Conservation (phyloP, 2,329 filamentous ascomycete species). For the Intubia oerlemansii region DNA sequence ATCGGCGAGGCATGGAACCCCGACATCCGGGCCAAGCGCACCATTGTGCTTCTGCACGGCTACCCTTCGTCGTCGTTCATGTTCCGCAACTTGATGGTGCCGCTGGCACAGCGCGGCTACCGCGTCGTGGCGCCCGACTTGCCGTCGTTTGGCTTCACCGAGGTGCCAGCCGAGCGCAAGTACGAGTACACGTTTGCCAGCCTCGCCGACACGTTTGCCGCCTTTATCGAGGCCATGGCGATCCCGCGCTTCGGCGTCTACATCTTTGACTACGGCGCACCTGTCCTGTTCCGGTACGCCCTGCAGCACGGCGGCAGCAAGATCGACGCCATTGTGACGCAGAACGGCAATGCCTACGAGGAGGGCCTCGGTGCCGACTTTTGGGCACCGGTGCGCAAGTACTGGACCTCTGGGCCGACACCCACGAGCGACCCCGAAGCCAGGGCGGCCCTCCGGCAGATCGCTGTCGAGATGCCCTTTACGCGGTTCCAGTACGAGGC, state of each 20-base stretch:
- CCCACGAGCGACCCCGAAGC: slow-evolving; percentile 5
- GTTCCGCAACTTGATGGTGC: slow-evolving; percentile 22
- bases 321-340: slow-evolving; percentile 29
- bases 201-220: slow-evolving; percentile 23
- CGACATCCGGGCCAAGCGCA: slow-evolving; percentile 10
- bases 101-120: slow-evolving; percentile 16
- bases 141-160: slow-evolving; percentile 37
- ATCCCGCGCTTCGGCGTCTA: slow-evolving; percentile 30
- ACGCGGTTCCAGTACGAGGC: slow-evolving; percentile 23
- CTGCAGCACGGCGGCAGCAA: slow-evolving; percentile 19
- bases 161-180: slow-evolving; percentile 15
- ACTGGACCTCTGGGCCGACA: slow-evolving; percentile 20
- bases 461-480: slow-evolving; percentile 15
- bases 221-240: slow-evolving; percentile 24
- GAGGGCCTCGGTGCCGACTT: slow-evolving; percentile 28
- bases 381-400: slow-evolving; percentile 24
- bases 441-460: slow-evolving; percentile 15
- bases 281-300: slow-evolving; percentile 30
- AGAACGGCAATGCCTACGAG: slow-evolving; percentile 39
- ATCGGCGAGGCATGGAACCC: slow-evolving; percentile 1
- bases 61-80: slow-evolving; percentile 21
- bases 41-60: slow-evolving; percentile 22
- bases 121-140: slow-evolving; percentile 32
- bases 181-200: slow-evolving; percentile 33
- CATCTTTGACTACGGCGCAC: slow-evolving; percentile 42